These are phyloP conservation scores for Aspergillus ruber DNA, from an alignment of 2,329 filamentous ascomycete genomes.

Conservation along the genomic window DNA sequence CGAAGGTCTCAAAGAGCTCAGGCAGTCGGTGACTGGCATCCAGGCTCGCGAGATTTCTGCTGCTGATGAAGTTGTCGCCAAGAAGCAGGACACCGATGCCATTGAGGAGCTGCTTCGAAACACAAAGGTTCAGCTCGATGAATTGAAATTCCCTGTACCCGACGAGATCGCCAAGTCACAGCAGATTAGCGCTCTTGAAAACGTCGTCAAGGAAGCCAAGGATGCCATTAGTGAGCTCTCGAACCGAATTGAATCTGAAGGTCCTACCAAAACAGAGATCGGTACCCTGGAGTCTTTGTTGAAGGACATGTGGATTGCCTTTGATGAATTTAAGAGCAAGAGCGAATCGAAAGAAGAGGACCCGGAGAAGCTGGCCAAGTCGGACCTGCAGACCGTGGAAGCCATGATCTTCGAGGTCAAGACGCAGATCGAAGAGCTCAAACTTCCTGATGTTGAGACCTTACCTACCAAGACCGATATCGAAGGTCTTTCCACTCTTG, in stretches of 20 bases:
- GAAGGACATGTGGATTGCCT: slow-evolving; percentile 64
- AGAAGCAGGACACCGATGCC: slow-evolving; percentile 78
- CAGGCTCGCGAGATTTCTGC: slow-evolving; percentile 36
- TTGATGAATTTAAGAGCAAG: slow-evolving; percentile 62
- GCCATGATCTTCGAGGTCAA: slow-evolving; percentile 82
- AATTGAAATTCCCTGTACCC: slow-evolving; percentile 58
- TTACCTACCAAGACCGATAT: slow-evolving; percentile 73
- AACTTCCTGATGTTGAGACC: slow-evolving; percentile 62
- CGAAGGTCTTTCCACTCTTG: slow-evolving; percentile 59
- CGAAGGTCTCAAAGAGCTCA: slow-evolving; percentile 46
- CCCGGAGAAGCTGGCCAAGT: slow-evolving; percentile 65
- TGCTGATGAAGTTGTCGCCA: slow-evolving; percentile 50
- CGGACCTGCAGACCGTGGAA: slow-evolving; percentile 74
- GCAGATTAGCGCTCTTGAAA: slow-evolving; percentile 57
- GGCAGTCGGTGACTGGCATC: slow-evolving; percentile 52
- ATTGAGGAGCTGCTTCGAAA: slow-evolving; percentile 87
- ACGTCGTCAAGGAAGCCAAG: slow-evolving; percentile 66
- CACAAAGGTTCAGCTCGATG: slow-evolving; percentile 81
- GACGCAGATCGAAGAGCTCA: slow-evolving; percentile 65
- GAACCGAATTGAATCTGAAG: slow-evolving; percentile 59
- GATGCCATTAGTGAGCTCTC: slow-evolving; percentile 63
- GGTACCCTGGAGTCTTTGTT: slow-evolving; percentile 69
- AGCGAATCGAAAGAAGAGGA: slow-evolving; percentile 43
- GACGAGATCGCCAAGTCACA: slow-evolving; percentile 62
- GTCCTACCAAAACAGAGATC: slow-evolving; percentile 73